Base-by-base conservation (phyloP, 2,329 filamentous ascomycete genomes). In the Graphilbum sp. region DNA sequence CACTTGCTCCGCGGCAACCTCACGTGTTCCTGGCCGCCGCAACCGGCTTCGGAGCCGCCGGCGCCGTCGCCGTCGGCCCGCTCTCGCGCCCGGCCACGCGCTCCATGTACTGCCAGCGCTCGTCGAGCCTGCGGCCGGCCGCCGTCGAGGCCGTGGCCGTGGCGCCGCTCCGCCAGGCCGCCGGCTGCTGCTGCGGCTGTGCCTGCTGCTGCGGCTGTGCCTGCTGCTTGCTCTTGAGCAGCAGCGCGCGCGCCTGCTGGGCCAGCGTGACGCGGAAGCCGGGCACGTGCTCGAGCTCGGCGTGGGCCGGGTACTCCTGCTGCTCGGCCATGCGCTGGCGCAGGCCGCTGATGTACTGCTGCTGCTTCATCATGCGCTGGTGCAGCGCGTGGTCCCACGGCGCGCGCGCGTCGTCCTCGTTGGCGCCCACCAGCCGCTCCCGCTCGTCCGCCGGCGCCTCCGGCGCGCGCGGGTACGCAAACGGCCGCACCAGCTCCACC, bases 401-500 rank as follows among this genome's bases (percentile, higher is more conserved):
- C 41, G 35, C 65, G 55, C 45, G 45, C 35, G 45, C 43, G 32
- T 47, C 42, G 12, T 46, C 41, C 5, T 45, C 45, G n/a, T 38
- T 39, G 36, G 38, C 41, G 25, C 29, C 38, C 38, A 31, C 29
- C 21, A 7, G 21, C 17, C 21, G 23, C 10, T 18, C 25, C 11
- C 19, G 16, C 33, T 36, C 37, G 6, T 17, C 30, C 1, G 39
- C 40, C 44, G 72, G 63, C 53, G 79, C 68, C 46, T 65, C 58
- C 5, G 84, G 81, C 47, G 64, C 57, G 46, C 75, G 69, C 1
- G 90, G 90, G 80, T 84, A 96, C 40, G 82, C 75, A 62, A 98
- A 98, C 5, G 87, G 84, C 63, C 78, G 64, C 44, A 69, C 73
- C 63, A 98, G 72, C 66, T 95, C 83, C 33, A 92, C 84, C 32